Conservation (phyloP, 305 asterid species). For the Plantago coronopus region DNA sequence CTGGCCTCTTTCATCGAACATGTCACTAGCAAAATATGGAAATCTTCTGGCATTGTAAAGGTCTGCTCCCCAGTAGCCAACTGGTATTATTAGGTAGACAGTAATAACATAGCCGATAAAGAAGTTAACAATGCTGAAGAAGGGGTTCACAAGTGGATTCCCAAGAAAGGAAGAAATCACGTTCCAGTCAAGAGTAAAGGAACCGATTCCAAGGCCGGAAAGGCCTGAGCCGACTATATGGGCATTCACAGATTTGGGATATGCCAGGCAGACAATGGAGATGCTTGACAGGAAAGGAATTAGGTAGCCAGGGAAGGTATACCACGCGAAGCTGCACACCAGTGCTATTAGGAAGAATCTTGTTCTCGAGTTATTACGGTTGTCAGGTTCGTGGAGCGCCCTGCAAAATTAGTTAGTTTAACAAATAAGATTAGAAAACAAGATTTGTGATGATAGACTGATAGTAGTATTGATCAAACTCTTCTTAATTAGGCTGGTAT, state of each 20-base stretch:
- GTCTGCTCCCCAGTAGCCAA: slow-evolving; percentile 57
- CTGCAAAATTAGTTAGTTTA: slow-evolving; percentile 29
- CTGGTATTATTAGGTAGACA: slow-evolving; percentile 45
- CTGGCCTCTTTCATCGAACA: slow-evolving; percentile 36
- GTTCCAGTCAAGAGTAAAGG: slow-evolving; percentile 67
- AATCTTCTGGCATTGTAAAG: slow-evolving; percentile 52
- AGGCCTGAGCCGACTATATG: slow-evolving; percentile 69
- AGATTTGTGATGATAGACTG: too few species aligned
- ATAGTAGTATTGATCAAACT: too few species aligned
- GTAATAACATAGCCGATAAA: slow-evolving; percentile 40
- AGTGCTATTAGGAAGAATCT: slow-evolving; percentile 59
- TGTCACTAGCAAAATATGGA: slow-evolving; percentile 47
- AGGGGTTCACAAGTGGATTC: slow-evolving; percentile 68
- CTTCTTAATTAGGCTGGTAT: too few species aligned
- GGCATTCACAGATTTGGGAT: slow-evolving; percentile 45
- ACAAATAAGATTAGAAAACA: too few species aligned
- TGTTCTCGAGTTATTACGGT: slow-evolving; percentile 35
- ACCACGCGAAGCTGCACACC: slow-evolving; percentile 51
- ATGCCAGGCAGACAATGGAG: slow-evolving; percentile 48
- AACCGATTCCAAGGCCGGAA: slow-evolving; percentile 54
- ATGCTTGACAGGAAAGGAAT: slow-evolving; percentile 42
- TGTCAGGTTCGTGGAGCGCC: slow-evolving; percentile 63
- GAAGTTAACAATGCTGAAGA: slow-evolving; percentile 53
- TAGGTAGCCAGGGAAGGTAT: slow-evolving; percentile 52
- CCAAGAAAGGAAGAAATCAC: slow-evolving; percentile 47